Evolutionary conservation across 2,329 filamentous ascomycete genomes (phyloP).

Genomic region (Ploettnerulaceae sp.): DNA sequence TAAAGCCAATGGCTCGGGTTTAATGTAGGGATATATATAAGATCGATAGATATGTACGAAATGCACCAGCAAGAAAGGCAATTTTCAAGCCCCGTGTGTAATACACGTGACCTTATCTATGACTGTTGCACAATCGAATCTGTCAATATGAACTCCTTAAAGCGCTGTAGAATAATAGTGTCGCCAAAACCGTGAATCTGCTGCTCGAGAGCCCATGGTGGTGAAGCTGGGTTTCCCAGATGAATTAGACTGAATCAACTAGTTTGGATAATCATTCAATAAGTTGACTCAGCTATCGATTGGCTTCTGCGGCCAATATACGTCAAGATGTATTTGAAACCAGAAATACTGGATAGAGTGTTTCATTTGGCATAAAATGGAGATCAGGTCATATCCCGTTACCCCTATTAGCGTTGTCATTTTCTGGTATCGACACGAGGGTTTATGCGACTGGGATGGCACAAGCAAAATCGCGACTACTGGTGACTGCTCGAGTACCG

Average conservation of each 20-base stretch:
- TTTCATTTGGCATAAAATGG: slow-evolving; percentile 27
- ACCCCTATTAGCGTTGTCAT: slow-evolving; percentile 9
- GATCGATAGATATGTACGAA: too few species aligned
- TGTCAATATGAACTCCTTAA: too few species aligned
- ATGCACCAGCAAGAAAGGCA: neutral
- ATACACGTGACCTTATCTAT: neutral
- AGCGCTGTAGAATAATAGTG: too few species aligned
- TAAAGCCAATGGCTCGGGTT: too few species aligned
- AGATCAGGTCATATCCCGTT: slow-evolving; percentile 18
- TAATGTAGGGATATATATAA: too few species aligned
- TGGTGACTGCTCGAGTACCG: slow-evolving; percentile 10
- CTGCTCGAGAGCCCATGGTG: too few species aligned
- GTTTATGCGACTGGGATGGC: slow-evolving; percentile 17
- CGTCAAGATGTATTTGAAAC: neutral
- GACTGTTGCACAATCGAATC: too few species aligned
- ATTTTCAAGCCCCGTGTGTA: neutral
- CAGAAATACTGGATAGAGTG: slow-evolving; percentile 9
- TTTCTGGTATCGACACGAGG: slow-evolving; percentile 13
- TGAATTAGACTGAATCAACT: too few species aligned
- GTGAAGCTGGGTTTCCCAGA: too few species aligned
- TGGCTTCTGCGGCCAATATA: slow-evolving; percentile 13
- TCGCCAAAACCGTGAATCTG: too few species aligned
- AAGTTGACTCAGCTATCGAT: slow-evolving; percentile 10
- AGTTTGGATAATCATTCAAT: slow-evolving; percentile 12
- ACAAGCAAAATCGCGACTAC: slow-evolving; percentile 20